These are phyloP conservation scores for Orbilia oligospora DNA, from an alignment of 2,329 filamentous ascomycete species.

Conservation along the genomic window DNA sequence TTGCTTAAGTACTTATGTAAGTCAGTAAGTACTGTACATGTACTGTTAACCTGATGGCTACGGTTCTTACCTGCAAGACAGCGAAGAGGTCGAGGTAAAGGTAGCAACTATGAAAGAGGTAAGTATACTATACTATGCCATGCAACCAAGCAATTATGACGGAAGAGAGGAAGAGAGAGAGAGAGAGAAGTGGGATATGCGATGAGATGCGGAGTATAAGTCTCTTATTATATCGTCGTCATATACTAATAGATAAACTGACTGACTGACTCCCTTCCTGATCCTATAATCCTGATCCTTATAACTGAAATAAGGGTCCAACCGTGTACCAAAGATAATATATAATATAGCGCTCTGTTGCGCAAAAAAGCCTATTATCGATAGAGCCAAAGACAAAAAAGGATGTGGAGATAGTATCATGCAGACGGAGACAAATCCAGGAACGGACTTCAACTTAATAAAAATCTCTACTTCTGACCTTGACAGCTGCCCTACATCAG, in stretches of 20 bases:
- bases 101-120: background rate
- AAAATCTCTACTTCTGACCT: slow-evolving; percentile 38
- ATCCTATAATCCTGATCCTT: background rate
- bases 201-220: slow-evolving; percentile 6
- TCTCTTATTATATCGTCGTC: slow-evolving; percentile 14
- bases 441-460: slow-evolving; percentile 29
- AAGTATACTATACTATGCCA: background rate
- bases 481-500: slow-evolving; percentile 56
- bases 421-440: background rate
- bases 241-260: background rate
- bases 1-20: background rate
- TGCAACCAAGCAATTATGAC: background rate
- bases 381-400: background rate
- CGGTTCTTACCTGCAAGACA: background rate
- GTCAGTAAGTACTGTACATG: background rate
- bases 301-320: background rate
- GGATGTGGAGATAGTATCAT: slow-evolving; percentile 17
- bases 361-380: background rate
- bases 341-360: background rate
- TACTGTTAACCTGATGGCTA: too few relatives aligned
- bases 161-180: background rate
- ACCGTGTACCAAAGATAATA: background rate
- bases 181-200: background rate
- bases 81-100: background rate
- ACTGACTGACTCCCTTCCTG: background rate